These are phyloP conservation scores for Dorcoceras hygrometricum DNA, from an alignment of 257 asterid genomes.

Conservation along the genomic window DNA sequence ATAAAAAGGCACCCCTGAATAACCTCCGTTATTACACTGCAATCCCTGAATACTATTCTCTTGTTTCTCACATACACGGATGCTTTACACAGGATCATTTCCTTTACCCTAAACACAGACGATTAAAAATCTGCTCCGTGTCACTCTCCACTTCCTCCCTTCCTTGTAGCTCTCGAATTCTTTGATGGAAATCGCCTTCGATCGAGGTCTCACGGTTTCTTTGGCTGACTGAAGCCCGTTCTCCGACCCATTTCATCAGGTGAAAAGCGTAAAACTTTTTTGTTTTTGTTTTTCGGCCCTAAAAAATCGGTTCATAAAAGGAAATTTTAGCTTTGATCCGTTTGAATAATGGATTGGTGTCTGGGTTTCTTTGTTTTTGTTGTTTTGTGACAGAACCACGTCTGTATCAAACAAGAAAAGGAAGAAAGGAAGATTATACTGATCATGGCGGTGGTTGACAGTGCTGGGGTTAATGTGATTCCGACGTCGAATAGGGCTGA, in stretches of 20 bases:
- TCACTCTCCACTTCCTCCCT: conserved; percentile 32
- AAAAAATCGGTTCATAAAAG: neutral
- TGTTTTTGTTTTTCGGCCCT: neutral
- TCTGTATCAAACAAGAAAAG: neutral
- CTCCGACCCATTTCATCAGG: conserved; percentile 47
- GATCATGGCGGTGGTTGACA: conserved; percentile 92
- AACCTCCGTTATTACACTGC: neutral
- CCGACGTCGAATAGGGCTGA: conserved; percentile 53
- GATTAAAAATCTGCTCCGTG: conserved; percentile 28
- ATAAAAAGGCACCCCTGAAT: too few species aligned
- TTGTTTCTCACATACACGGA: neutral
- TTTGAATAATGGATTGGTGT: conserved; percentile 18
- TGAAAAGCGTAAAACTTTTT: conserved; percentile 18
- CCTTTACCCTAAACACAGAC: conserved; percentile 5
- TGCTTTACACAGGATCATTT: neutral
- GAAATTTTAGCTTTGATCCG: conserved; percentile 34
- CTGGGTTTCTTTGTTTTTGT: conserved; percentile 16
- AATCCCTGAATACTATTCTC: neutral
- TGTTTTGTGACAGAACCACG: conserved; percentile 28
- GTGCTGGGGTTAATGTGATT: conserved; percentile 48
- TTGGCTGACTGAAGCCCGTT: conserved; percentile 43
- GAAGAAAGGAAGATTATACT: neutral
- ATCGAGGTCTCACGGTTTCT: conserved; percentile 35
- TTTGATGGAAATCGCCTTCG: conserved; percentile 28
- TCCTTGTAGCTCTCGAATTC: conserved; percentile 14